Evolutionary conservation across 116 monocot genomes (phyloP).

Genomic region (Thalassia testudinum): DNA sequence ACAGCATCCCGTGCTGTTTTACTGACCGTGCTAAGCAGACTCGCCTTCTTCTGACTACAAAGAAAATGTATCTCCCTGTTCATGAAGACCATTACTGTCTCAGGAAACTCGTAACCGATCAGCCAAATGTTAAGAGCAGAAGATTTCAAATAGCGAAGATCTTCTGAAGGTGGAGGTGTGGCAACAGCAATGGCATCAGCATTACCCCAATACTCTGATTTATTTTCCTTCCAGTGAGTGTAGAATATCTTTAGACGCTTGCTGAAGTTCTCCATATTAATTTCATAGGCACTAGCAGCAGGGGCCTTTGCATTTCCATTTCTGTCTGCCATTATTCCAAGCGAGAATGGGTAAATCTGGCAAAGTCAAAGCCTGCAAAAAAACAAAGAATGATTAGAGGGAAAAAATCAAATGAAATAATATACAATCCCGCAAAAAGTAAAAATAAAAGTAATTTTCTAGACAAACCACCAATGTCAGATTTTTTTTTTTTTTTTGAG

Average conservation of each 20-base stretch:
- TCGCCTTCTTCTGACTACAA: slow-evolving; percentile 71
- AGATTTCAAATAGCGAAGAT: slow-evolving; percentile 78
- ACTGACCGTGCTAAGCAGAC: slow-evolving; percentile 48
- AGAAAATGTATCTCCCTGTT: slow-evolving; percentile 71
- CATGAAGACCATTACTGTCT: slow-evolving; percentile 88
- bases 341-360: too few relatives aligned
- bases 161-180: slow-evolving; percentile 82
- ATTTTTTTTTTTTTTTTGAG: too few relatives aligned
- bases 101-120: slow-evolving; percentile 87
- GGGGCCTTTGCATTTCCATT: slow-evolving; percentile 40
- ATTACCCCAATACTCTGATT: slow-evolving; percentile 37
- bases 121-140: slow-evolving; percentile 86
- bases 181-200: slow-evolving; percentile 54
- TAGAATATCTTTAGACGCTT: slow-evolving; percentile 62
- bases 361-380: too few relatives aligned
- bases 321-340: slow-evolving; percentile 32
- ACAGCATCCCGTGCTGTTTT: slow-evolving; percentile 45
- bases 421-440: too few relatives aligned
- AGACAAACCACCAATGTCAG: too few relatives aligned
- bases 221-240: slow-evolving; percentile 50
- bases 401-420: too few relatives aligned
- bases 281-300: slow-evolving; percentile 27
- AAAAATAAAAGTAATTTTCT: too few relatives aligned
- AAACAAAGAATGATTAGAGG: too few relatives aligned
- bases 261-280: slow-evolving; percentile 46